Percentiles rank a stretch among this genome's conserved stretches.
Evolutionary conservation across 768 basidiomycete species (phyloP).

Genomic region (Lentinula raphanica): DNA sequence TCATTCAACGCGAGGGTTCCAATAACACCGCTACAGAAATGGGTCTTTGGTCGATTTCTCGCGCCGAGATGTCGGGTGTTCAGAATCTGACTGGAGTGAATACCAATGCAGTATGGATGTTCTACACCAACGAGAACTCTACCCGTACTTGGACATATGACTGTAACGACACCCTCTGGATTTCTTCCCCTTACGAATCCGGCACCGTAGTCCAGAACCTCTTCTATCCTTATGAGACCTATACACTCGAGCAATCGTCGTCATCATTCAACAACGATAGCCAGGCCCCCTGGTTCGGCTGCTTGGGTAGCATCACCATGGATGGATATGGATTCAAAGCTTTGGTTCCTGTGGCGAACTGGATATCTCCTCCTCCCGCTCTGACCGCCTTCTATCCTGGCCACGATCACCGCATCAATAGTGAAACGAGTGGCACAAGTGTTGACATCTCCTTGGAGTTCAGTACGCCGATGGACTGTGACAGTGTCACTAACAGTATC

Average conservation of each 20-base stretch:
- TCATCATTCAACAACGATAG: constrained; percentile 58
- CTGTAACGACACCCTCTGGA: constrained; percentile 61
- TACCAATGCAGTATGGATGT: constrained; percentile 71
- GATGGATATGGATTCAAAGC: constrained; percentile 78
- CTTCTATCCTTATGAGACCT: constrained; percentile 76
- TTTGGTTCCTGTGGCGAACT: constrained; percentile 62
- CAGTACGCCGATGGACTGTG: constrained; percentile 71
- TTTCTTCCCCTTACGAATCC: constrained; percentile 70
- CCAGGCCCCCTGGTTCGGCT: constrained; percentile 65
- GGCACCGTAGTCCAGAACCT: constrained; percentile 69
- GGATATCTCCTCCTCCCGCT: constrained; percentile 69
- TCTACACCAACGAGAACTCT: constrained; percentile 82
- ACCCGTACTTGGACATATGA: constrained; percentile 60
- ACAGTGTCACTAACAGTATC: constrained; percentile 59
- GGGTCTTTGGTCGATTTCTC: constrained; percentile 83
- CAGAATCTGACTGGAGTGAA: constrained; percentile 61
- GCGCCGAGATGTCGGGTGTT: constrained; percentile 49
- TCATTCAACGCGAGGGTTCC: constrained; percentile 79
- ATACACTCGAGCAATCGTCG: constrained; percentile 61
- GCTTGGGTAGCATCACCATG: constrained; percentile 61
- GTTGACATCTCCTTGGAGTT: constrained; percentile 76
- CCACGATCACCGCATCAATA: constrained; percentile 72
- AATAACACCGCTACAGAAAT: constrained; percentile 78
- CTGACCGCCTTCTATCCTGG: constrained; percentile 81
- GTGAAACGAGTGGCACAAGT: constrained; percentile 48